phyloP scores from a whole-genome alignment of 1,139 yeast genomes.

The Suzukiozyma palmioleophila region DNA sequence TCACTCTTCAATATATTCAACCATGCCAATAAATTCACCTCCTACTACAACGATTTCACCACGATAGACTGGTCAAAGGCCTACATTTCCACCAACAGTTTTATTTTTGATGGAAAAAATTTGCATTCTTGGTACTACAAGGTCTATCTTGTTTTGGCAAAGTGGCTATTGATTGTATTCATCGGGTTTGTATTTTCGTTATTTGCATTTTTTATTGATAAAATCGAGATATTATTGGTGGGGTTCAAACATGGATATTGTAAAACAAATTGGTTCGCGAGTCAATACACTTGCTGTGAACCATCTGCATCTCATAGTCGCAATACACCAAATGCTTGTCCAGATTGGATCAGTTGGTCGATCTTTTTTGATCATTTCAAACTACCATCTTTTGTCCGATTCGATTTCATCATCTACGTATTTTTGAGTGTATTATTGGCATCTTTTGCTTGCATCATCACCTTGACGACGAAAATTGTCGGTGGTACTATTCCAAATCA shows the following conservation, averaged over 20 bases:
- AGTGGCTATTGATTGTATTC: slow-evolving; percentile 50
- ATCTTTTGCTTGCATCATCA: slow-evolving; percentile 41
- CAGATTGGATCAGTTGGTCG: slow-evolving; percentile 50
- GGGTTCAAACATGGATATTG: slow-evolving; percentile 58
- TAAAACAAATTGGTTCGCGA: slow-evolving; percentile 39
- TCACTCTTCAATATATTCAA: slow-evolving; percentile 2
- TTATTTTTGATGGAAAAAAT: slow-evolving; percentile 34
- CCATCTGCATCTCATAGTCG: neutral
- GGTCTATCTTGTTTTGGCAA: slow-evolving; percentile 24
- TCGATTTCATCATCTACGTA: slow-evolving; percentile 39
- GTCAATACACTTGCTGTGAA: slow-evolving; percentile 43
- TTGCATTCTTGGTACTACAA: slow-evolving; percentile 19
- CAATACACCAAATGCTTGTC: slow-evolving; percentile 22
- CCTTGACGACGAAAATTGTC: slow-evolving; percentile 46
- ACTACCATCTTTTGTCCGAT: slow-evolving; percentile 10
- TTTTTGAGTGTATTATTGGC: slow-evolving; percentile 42
- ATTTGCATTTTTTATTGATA: slow-evolving; percentile 51
- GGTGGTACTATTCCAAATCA: slow-evolving; percentile 11
- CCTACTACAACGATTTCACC: slow-evolving; percentile 58
- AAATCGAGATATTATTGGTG: slow-evolving; percentile 45
- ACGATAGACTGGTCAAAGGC: slow-evolving; percentile 69
- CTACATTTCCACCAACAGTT: slow-evolving; percentile 41
- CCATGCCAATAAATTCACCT: slow-evolving; percentile 7
- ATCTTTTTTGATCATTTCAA: slow-evolving; percentile 20
- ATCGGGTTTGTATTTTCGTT: slow-evolving; percentile 48